phyloP scores from a whole-genome alignment of 2,329 filamentous ascomycete genomes.

The Trematosphaeria pertusa region DNA sequence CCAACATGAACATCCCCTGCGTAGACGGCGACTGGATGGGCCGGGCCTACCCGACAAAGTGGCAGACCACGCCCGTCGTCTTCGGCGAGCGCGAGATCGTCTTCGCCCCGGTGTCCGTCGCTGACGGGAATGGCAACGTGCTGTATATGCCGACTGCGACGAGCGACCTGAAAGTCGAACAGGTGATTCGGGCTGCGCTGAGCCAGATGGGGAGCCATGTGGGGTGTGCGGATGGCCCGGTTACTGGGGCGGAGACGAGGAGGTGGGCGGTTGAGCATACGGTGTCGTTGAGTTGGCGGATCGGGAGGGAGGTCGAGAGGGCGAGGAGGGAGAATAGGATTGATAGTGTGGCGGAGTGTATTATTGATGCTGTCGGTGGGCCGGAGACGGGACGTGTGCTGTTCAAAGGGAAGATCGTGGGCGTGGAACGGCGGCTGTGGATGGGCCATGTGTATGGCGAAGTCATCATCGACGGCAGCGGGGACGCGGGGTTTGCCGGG shows the following conservation, averaged over 20 bases:
- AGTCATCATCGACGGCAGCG: constrained; percentile 47
- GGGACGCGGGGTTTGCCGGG: constrained; percentile 43
- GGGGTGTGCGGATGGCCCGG: constrained; percentile 46
- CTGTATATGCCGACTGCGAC: constrained; percentile 47
- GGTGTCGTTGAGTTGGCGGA: constrained; percentile 47
- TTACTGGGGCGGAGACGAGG: constrained; percentile 46
- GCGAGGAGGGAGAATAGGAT: constrained; percentile 46
- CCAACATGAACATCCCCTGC: constrained; percentile 51
- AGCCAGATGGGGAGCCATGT: constrained; percentile 46
- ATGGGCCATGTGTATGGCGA: constrained; percentile 53
- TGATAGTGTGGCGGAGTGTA: constrained; percentile 46
- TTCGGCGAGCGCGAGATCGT: constrained; percentile 49
- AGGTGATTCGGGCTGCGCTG: constrained; percentile 46
- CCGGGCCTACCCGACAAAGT: constrained; percentile 55
- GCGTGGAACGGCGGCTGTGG: constrained; percentile 50
- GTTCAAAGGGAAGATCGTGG: constrained; percentile 56
- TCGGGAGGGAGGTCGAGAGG: constrained; percentile 45
- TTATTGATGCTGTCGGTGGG: constrained; percentile 53
- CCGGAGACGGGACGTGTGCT: constrained; percentile 46
- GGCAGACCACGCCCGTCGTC: constrained; percentile 53
- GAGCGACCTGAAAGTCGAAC: constrained; percentile 48
- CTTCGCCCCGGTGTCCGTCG: constrained; percentile 48
- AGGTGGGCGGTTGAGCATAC: constrained; percentile 50
- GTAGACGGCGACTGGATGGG: constrained; percentile 59
- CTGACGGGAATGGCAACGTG: constrained; percentile 53